phyloP scores from a whole-genome alignment of 441 rosid genomes.

The Populus trichocarpa region DNA sequence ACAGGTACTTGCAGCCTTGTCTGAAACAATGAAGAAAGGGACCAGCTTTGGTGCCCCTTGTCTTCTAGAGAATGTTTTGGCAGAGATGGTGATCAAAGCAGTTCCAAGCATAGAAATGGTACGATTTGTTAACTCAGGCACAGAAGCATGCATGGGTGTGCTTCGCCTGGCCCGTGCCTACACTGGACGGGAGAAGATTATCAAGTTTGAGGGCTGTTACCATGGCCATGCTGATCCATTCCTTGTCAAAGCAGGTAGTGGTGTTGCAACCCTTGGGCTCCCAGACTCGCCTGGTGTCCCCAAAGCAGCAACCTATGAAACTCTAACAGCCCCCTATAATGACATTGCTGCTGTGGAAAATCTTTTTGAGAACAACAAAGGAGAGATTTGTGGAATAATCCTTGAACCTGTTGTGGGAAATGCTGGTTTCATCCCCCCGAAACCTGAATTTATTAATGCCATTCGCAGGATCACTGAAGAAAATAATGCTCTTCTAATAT shows the following conservation, averaged over 20 bases:
- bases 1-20: conserved; percentile 82
- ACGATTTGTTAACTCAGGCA: conserved; percentile 84
- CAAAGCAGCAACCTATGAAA: conserved; percentile 66
- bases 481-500: conserved; percentile 61
- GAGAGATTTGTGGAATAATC: conserved; percentile 69
- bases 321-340: conserved; percentile 74
- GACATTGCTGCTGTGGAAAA: conserved; percentile 57
- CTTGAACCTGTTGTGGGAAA: conserved; percentile 96
- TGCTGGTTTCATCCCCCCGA: conserved; percentile 76
- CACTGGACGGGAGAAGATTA: conserved; percentile 60
- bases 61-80: conserved; percentile 78
- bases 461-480: conserved; percentile 55
- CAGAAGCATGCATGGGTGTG: conserved; percentile 98
- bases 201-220: conserved; percentile 94
- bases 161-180: conserved; percentile 89
- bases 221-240: conserved; percentile 95
- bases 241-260: conserved; percentile 95
- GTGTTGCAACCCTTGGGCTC: conserved; percentile 84
- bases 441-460: conserved; percentile 62
- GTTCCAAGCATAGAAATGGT: conserved; percentile 95
- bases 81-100: conserved; percentile 89
- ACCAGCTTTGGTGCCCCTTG: conserved; percentile 99
- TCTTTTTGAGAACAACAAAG: conserved; percentile 56
- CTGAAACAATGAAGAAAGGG: conserved; percentile 94
- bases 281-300: conserved; percentile 96